Conservation (phyloP, 805 yeast species). For the Lipomyces chichibuensis region DNA sequence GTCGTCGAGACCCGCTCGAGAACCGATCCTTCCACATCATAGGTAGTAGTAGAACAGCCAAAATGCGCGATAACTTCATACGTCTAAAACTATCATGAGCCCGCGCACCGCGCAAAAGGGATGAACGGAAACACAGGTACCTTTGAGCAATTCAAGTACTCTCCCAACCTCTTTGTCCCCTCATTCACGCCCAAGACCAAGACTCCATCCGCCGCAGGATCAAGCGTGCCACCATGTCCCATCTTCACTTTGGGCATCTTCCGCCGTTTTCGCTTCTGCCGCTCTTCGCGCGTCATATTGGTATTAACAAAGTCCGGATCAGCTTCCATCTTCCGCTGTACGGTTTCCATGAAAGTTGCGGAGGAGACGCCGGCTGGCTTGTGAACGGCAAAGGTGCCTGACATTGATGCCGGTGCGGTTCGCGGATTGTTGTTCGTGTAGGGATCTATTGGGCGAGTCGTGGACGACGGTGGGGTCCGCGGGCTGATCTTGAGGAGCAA, state of each 20-base stretch:
- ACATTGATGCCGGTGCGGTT: slow-evolving; percentile 53
- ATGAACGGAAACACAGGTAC: slow-evolving; percentile 39
- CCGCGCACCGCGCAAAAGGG: background rate
- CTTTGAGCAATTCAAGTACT: slow-evolving; percentile 73
- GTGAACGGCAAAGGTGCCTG: slow-evolving; percentile 89
- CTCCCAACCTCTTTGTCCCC: slow-evolving; percentile 82
- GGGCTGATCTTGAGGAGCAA: background rate
- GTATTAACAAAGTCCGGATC: slow-evolving; percentile 61
- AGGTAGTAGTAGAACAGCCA: slow-evolving; percentile 91
- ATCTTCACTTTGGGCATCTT: slow-evolving; percentile 61
- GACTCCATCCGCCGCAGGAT: slow-evolving; percentile 95
- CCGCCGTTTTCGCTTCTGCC: slow-evolving; percentile 49
- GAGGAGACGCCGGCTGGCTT: slow-evolving; percentile 89
- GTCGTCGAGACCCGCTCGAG: slow-evolving; percentile 58
- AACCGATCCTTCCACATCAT: slow-evolving; percentile 87
- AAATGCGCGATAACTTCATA: slow-evolving; percentile 83
- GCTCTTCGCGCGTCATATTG: slow-evolving; percentile 47
- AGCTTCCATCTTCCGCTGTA: slow-evolving; percentile 65
- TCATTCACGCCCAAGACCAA: slow-evolving; percentile 84
- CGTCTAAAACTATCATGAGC: slow-evolving; percentile 13
- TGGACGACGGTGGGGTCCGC: background rate
- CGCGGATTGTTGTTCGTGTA: background rate
- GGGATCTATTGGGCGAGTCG: background rate
- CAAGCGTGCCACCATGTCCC: slow-evolving; percentile 98
- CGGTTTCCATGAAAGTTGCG: slow-evolving; percentile 65